These are phyloP conservation scores for Austroboletus eburneus DNA, from an alignment of 768 basidiomycete species.

Conservation along the genomic window DNA sequence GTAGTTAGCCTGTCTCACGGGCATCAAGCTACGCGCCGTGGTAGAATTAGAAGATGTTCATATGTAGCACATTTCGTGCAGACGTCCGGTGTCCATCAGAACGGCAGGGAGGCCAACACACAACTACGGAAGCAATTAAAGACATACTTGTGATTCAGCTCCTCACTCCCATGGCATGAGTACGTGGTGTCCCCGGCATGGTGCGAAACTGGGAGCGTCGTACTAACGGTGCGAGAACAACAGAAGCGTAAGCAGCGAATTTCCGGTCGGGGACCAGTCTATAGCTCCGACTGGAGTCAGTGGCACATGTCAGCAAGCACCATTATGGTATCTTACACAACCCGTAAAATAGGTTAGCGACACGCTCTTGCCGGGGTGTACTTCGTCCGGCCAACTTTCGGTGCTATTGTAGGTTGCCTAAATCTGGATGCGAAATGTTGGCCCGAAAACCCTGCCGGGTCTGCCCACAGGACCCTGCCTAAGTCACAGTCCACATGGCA, in stretches of 20 bases:
- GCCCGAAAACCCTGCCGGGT: too few species aligned
- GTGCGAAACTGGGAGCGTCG: not conserved
- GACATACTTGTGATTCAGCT: constrained; percentile 1
- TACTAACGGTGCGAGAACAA: constrained; percentile 9
- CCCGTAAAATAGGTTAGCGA: constrained; percentile 13
- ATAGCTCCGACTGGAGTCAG: constrained; percentile 5
- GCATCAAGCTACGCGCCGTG: constrained; percentile 22
- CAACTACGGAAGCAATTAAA: constrained; percentile 8
- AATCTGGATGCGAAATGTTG: constrained; percentile 24
- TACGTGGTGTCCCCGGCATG: constrained; percentile 6
- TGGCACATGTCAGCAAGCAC: constrained; percentile 19
- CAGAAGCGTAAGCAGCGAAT: constrained; percentile 3
- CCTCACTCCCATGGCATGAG: constrained; percentile 3
- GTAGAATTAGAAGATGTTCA: constrained; percentile 19
- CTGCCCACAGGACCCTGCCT: constrained; percentile 18
- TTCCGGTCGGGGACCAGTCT: constrained; percentile 10
- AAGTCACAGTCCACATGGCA: constrained; percentile 23
- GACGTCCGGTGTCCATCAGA: constrained; percentile 13
- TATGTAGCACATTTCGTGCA: constrained; percentile 6
- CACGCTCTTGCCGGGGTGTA: constrained; percentile 11
- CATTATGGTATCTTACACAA: constrained; percentile 16
- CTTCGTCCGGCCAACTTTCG: constrained; percentile 17
- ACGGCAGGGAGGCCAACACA: constrained; percentile 6
- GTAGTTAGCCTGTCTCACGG: constrained; percentile 7
- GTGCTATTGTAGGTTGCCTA: constrained; percentile 11